A percentile compares a stretch with the other conserved stretches of the same genome.
phyloP scores from a whole-genome alignment of 225 moss, liverwort and hornwort species.

The Sphagnum tenellum region DNA sequence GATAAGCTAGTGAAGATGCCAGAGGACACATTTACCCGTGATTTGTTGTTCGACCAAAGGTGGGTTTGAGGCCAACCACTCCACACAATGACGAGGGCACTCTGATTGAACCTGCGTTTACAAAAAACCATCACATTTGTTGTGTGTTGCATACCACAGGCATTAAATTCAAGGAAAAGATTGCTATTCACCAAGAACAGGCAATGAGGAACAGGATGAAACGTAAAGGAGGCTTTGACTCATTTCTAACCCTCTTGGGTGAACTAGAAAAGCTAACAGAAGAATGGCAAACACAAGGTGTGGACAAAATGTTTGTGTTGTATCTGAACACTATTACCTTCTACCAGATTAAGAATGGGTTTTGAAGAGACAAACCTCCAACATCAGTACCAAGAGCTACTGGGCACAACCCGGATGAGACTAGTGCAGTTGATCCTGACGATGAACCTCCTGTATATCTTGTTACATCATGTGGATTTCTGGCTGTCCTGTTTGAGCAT shows the following conservation, averaged over 20 bases:
- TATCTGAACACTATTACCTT: background rate
- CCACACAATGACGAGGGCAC: slow-evolving; percentile 86
- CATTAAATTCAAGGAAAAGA: too few species aligned
- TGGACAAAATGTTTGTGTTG: background rate
- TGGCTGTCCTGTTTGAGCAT: slow-evolving; percentile 51
- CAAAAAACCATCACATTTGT: background rate
- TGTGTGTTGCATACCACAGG: too few species aligned
- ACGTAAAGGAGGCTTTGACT: background rate
- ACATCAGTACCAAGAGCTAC: slow-evolving; percentile 92
- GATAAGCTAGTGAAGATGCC: too few species aligned
- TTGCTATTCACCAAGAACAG: too few species aligned
- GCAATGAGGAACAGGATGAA: background rate
- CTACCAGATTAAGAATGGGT: background rate
- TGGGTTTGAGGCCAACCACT: slow-evolving; percentile 70
- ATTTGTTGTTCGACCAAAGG: slow-evolving; percentile 78
- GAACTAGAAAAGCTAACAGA: too few species aligned
- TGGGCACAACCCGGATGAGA: slow-evolving; percentile 79
- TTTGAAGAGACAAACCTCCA: slow-evolving; percentile 48
- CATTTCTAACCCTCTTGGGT: background rate
- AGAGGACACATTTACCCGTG: slow-evolving; percentile 37
- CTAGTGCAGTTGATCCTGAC: slow-evolving; percentile 78
- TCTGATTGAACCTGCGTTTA: slow-evolving; percentile 74
- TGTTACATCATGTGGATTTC: slow-evolving; percentile 79
- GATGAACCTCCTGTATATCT: slow-evolving; percentile 89
- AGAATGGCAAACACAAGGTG: too few species aligned